Evolutionary conservation across 2,329 filamentous ascomycete genomes (phyloP).

Genomic region (Penicillium brasilianum): DNA sequence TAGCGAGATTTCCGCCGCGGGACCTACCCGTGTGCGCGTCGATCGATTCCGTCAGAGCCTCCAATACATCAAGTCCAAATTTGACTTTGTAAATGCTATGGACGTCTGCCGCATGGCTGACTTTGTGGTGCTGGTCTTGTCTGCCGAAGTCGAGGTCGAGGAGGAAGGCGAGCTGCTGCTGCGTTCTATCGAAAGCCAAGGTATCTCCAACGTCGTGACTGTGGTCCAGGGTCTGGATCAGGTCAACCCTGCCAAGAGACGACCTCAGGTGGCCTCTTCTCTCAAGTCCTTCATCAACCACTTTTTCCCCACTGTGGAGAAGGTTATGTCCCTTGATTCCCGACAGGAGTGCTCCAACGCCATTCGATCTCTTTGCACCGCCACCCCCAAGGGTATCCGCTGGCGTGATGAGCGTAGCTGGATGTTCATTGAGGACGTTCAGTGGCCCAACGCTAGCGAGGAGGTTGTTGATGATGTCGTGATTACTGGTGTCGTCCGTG

Average conservation of each 20-base stretch:
- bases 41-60: constrained; percentile 95
- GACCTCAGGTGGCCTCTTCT: constrained; percentile 75
- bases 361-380: constrained; percentile 88
- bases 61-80: constrained; percentile 77
- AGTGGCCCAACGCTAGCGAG: constrained; percentile 66
- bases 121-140: constrained; percentile 86
- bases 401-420: constrained; percentile 97
- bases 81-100: constrained; percentile 76
- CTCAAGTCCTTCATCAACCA: constrained; percentile 92
- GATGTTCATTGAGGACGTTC: constrained; percentile 85
- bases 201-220: constrained; percentile 89
- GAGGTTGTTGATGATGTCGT: constrained; percentile 62
- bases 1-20: constrained; percentile 63
- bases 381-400: constrained; percentile 87
- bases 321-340: constrained; percentile 84
- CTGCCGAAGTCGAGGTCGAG: constrained; percentile 77
- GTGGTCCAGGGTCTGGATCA: constrained; percentile 79
- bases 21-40: constrained; percentile 68
- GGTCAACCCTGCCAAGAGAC: constrained; percentile 78
- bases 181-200: constrained; percentile 87
- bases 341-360: constrained; percentile 90
- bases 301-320: constrained; percentile 91
- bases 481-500: constrained; percentile 83
- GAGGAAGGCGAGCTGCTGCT: constrained; percentile 82
- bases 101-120: constrained; percentile 89